Conservation (phyloP, 768 basidiomycete genomes). For the Cyclocybe cylindracea region DNA sequence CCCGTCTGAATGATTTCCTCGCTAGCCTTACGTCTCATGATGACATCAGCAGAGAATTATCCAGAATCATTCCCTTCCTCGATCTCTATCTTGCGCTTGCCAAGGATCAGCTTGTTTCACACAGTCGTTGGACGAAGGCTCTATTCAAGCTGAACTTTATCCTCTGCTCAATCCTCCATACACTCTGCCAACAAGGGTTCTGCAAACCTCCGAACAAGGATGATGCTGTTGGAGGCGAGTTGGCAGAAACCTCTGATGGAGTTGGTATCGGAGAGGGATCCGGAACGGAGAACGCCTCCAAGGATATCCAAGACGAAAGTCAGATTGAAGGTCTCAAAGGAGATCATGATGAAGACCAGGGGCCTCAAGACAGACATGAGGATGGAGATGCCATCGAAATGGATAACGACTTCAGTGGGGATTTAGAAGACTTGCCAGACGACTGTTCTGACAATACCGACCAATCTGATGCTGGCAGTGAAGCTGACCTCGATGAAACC, state of each 20-base stretch:
- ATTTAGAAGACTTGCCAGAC: constrained; percentile 81
- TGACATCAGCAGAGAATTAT: constrained; percentile 33
- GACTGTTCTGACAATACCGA: constrained; percentile 52
- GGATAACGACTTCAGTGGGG: constrained; percentile 86
- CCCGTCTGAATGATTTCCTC: constrained; percentile 41
- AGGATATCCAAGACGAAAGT: constrained; percentile 94
- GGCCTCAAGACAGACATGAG: constrained; percentile 47
- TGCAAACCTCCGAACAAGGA: constrained; percentile 83
- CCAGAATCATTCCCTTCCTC: constrained; percentile 75
- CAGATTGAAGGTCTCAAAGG: constrained; percentile 93
- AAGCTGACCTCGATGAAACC: constrained; percentile 78
- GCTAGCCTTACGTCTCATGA: constrained; percentile 35
- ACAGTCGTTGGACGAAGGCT: constrained; percentile 68
- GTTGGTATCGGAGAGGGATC: constrained; percentile 88
- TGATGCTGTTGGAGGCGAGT: constrained; percentile 56
- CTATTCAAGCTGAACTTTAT: constrained; percentile 86
- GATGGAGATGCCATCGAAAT: constrained; percentile 87
- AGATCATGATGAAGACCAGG: constrained; percentile 51
- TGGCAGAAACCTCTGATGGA: constrained; percentile 60
- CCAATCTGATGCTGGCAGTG: constrained; percentile 53
- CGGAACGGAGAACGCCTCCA: constrained; percentile 86
- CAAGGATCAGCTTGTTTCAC: constrained; percentile 54
- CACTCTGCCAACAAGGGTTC: constrained; percentile 84
- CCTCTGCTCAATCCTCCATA: constrained; percentile 70
- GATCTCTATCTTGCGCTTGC: constrained; percentile 59